A percentile compares a stretch with the other conserved stretches of the same genome.
Conservation (phyloP, 345 rosid species). For the Populus euphratica region DNA sequence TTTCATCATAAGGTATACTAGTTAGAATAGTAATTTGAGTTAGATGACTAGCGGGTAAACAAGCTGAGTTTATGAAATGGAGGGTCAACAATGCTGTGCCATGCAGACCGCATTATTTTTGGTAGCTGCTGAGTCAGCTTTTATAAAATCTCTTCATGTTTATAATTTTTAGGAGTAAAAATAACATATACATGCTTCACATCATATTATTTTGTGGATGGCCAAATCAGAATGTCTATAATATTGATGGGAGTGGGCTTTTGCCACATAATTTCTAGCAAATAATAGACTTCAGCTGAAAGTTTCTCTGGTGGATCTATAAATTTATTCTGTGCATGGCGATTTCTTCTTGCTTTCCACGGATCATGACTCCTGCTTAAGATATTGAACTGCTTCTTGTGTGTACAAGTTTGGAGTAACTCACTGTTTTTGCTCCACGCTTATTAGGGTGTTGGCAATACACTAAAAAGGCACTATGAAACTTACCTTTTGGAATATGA, state of each 20-base stretch:
- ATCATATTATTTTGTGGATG: background rate
- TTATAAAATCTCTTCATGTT: background rate
- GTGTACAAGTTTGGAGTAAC: background rate
- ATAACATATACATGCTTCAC: background rate
- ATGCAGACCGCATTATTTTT: background rate
- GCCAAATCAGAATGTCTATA: background rate
- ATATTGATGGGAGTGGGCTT: background rate
- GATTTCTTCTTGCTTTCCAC: background rate
- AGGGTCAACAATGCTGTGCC: background rate
- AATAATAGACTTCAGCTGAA: background rate
- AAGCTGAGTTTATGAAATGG: background rate
- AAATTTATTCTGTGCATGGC: background rate
- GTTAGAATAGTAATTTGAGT: background rate
- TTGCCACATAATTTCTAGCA: background rate
- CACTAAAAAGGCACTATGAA: slow-evolving; percentile 90
- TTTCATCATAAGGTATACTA: background rate
- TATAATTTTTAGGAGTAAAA: background rate
- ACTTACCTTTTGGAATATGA: slow-evolving; percentile 94
- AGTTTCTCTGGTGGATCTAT: background rate
- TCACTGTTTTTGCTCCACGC: background rate
- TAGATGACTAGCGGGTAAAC: background rate
- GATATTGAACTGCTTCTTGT: background rate
- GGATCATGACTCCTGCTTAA: background rate
- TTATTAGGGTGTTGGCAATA: slow-evolving; percentile 89
- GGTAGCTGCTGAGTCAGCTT: background rate